Conservation (phyloP, 805 yeast species). For the Phaffomyces antillensis region DNA sequence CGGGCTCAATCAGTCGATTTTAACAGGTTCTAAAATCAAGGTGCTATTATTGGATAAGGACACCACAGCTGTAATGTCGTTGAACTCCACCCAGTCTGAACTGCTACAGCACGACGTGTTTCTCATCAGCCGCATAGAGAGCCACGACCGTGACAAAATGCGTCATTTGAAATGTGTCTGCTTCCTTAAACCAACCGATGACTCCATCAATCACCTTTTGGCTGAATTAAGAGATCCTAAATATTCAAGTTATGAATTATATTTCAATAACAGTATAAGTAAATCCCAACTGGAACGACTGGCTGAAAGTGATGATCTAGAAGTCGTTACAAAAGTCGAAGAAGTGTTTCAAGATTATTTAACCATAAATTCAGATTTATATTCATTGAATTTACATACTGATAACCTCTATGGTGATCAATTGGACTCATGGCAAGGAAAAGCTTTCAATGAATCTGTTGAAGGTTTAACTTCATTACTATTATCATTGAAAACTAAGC, state of each 20-base stretch:
- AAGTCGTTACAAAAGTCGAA: constrained; percentile 64
- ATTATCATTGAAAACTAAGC: constrained; percentile 69
- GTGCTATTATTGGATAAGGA: constrained; percentile 72
- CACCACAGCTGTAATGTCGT: constrained; percentile 81
- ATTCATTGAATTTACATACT: constrained; percentile 33
- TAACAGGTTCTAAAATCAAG: constrained; percentile 40
- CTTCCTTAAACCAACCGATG: constrained; percentile 66
- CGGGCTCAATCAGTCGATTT: constrained; percentile 1
- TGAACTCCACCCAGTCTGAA: constrained; percentile 83
- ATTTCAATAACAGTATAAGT: constrained; percentile 66
- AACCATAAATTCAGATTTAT: constrained; percentile 65
- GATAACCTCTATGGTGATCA: constrained; percentile 28
- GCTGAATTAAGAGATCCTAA: constrained; percentile 73
- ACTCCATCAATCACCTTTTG: constrained; percentile 50
- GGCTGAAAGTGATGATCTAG: constrained; percentile 88
- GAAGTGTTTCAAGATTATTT: constrained; percentile 84
- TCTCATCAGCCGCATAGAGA: constrained; percentile 65
- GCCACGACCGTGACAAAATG: constrained; percentile 55
- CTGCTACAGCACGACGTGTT: constrained; percentile 79
- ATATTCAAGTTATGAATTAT: constrained; percentile 70
- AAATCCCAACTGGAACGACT: constrained; percentile 77
- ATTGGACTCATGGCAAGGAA: constrained; percentile 39
- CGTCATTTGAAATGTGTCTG: constrained; percentile 78
- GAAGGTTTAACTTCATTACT: constrained; percentile 48
- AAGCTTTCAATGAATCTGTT: constrained; percentile 33